These are phyloP conservation scores for Nematocida minor DNA, from an alignment of 371 early-diverging fungal species.

Conservation along the genomic window DNA sequence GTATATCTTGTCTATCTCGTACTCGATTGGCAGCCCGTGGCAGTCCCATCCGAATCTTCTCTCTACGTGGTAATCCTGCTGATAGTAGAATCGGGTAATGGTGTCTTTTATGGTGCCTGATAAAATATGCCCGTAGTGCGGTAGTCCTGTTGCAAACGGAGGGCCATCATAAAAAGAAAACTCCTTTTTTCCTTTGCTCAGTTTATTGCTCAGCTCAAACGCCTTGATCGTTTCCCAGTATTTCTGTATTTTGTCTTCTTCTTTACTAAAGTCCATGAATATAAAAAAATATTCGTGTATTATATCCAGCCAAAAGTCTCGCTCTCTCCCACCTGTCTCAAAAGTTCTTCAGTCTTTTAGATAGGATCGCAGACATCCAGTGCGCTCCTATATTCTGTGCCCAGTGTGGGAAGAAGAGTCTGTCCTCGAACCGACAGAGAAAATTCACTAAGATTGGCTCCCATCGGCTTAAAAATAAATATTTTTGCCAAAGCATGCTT, in stretches of 20 bases:
- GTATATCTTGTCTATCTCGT: conserved; percentile 95
- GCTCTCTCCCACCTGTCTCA: no score
- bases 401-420: no score
- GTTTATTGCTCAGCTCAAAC: conserved; percentile 81
- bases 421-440: no score
- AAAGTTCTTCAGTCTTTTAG: no score
- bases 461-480: not conserved
- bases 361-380: no score
- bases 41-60: conserved; percentile 99
- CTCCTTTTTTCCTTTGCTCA: conserved; percentile 67
- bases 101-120: conserved; percentile 99
- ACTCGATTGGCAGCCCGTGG: conserved; percentile 98
- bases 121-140: conserved; percentile 98
- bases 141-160: conserved; percentile 99
- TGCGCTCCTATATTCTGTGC: no score
- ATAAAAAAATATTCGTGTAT: conserved; percentile 32
- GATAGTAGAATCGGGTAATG: conserved; percentile 90
- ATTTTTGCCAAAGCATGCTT: conserved; percentile 36
- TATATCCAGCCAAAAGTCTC: no score
- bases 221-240: conserved; percentile 95
- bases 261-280: conserved; percentile 62
- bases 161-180: conserved; percentile 84
- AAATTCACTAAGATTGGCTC: not conserved
- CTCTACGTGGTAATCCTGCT: conserved; percentile 91
- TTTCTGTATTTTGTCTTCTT: conserved; percentile 84